A percentile compares a stretch with the other conserved stretches of the same genome.
Conservation (phyloP, 177 flowering plant genomes). For the Vitis hybrid region DNA sequence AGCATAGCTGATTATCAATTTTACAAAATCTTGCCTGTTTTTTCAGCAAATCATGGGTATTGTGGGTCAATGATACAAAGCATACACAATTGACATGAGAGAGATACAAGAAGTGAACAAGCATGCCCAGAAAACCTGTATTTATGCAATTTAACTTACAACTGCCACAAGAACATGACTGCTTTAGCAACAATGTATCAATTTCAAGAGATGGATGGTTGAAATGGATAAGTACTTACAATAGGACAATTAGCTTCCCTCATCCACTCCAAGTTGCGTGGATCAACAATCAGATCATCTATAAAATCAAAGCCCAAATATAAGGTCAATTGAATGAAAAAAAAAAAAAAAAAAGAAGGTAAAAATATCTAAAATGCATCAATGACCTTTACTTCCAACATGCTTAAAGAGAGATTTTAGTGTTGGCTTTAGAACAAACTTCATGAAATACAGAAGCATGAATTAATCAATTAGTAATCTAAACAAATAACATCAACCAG, state of each 20-base stretch:
- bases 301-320: slow-evolving; percentile 19
- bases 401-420: background rate
- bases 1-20: no score
- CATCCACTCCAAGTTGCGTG: slow-evolving; percentile 98
- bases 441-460: background rate
- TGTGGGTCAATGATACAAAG: no score
- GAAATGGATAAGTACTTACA: slow-evolving; percentile 46
- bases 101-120: no score
- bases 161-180: background rate
- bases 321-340: background rate
- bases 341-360: background rate
- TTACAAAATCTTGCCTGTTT: no score
- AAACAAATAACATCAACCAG: no score
- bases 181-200: background rate
- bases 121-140: no score
- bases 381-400: background rate
- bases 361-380: background rate
- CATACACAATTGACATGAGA: no score
- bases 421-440: background rate
- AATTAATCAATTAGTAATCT: no score
- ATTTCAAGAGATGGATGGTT: no score
- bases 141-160: background rate
- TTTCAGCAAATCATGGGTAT: no score
- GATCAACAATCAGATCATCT: slow-evolving; percentile 98
- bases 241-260: slow-evolving; percentile 96